Conservation (phyloP, 371 early-diverging fungal species). For the Dichotomocladium elegans region DNA sequence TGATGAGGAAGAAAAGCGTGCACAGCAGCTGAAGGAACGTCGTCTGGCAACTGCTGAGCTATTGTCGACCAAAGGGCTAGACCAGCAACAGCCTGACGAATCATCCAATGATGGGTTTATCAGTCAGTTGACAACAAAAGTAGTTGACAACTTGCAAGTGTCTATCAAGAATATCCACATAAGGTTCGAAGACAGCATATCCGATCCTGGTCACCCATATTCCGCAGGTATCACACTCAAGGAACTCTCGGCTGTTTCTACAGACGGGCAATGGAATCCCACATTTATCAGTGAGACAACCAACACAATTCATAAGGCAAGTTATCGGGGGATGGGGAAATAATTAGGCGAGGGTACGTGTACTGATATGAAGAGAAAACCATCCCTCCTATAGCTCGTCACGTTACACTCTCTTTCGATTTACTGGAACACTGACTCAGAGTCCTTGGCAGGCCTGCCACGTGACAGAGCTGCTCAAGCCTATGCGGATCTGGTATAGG, state of each 20-base stretch:
- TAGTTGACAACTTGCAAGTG: conserved; percentile 86
- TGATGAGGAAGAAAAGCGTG: conserved; percentile 80
- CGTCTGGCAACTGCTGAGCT: conserved; percentile 80
- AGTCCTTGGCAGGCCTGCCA: conserved; percentile 42
- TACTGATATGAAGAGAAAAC: no score
- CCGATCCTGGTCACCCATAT: conserved; percentile 64
- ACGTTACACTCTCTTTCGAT: conserved; percentile 67
- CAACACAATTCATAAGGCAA: conserved; percentile 66
- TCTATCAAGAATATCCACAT: conserved; percentile 87
- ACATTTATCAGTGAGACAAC: conserved; percentile 65
- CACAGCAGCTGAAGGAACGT: conserved; percentile 77
- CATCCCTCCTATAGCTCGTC: conserved; percentile 48
- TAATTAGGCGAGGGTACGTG: no score
- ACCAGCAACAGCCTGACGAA: conserved; percentile 52
- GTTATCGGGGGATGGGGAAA: not conserved
- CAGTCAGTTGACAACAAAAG: conserved; percentile 70
- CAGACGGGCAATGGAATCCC: conserved; percentile 71
- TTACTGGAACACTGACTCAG: conserved; percentile 75
- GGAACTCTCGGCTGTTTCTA: conserved; percentile 79
- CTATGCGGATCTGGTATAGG: conserved; percentile 24
- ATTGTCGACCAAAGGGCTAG: conserved; percentile 38
- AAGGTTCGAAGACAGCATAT: conserved; percentile 75
- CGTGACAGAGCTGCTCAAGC: conserved; percentile 30
- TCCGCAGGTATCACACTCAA: conserved; percentile 75
- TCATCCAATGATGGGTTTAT: conserved; percentile 61